A percentile compares a stretch with the other conserved stretches of the same genome.
Evolutionary conservation across 768 basidiomycete species (phyloP).

Genomic region (Saitozyma sp.): DNA sequence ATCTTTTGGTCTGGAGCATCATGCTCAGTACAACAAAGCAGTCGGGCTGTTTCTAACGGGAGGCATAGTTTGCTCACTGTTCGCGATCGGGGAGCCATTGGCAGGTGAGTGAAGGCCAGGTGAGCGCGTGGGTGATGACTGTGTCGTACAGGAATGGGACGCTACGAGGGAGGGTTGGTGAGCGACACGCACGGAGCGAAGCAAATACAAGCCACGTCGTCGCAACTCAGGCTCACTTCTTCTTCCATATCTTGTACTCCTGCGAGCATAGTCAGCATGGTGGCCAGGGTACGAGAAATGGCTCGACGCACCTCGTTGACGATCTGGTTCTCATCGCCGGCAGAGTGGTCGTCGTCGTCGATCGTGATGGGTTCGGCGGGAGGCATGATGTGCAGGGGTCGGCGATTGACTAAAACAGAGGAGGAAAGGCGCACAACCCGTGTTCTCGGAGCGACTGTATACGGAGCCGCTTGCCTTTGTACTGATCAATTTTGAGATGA

Average conservation of each 20-base stretch:
- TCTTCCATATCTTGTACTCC: conserved; percentile 57
- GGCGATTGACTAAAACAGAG: no score
- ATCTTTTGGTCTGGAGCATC: conserved; percentile 67
- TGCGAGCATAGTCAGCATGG: conserved; percentile 15
- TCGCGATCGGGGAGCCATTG: conserved; percentile 99
- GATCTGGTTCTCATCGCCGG: conserved; percentile 50
- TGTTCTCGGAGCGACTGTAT: no score
- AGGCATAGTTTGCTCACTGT: conserved; percentile 60
- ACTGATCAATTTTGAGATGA: neutral
- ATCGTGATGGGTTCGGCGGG: conserved; percentile 68
- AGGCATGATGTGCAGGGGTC: conserved; percentile 41
- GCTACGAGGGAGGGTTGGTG: conserved; percentile 55
- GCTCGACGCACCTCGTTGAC: conserved; percentile 53
- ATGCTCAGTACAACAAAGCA: neutral
- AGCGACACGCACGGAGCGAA: neutral
- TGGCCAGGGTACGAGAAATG: neutral
- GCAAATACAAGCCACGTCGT: neutral
- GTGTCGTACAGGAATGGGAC: conserved; percentile 97
- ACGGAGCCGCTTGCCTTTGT: no score
- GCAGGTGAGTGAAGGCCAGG: conserved; percentile 96
- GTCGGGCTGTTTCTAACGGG: neutral
- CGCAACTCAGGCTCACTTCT: conserved; percentile 36
- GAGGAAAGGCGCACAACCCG: no score
- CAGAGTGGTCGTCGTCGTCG: conserved; percentile 59
- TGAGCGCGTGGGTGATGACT: conserved; percentile 93